Percentiles rank a stretch among this genome's conserved stretches.
Evolutionary conservation across 306 rosid genomes (phyloP).

Genomic region (Prinsepia uniflora): DNA sequence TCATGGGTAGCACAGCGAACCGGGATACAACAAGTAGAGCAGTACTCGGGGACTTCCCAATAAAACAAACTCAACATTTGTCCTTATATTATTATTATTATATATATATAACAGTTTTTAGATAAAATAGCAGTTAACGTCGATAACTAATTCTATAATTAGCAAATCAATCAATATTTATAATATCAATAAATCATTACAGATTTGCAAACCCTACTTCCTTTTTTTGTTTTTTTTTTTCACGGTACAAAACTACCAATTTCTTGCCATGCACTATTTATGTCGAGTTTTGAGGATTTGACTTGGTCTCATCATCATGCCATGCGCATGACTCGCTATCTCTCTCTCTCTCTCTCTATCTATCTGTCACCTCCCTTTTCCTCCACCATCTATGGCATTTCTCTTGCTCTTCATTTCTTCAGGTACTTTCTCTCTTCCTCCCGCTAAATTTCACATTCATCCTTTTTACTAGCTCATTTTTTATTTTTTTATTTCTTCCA

Average conservation of each 20-base stretch:
- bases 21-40: no score
- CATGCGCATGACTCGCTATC: background rate
- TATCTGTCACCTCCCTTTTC: constrained; percentile 13
- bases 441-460: background rate
- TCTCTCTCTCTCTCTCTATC: constrained; percentile 10
- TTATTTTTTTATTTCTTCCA: background rate
- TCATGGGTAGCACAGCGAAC: no score
- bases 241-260: background rate
- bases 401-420: constrained; percentile 19
- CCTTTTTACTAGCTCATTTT: constrained; percentile 2
- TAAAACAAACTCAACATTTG: no score
- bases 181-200: no score
- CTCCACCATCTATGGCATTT: constrained; percentile 30
- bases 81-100: no score
- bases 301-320: background rate
- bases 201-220: no score
- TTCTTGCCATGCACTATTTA: background rate
- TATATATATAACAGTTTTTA: no score
- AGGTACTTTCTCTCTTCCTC: constrained; percentile 37
- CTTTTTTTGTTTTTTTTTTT: no score
- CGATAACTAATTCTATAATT: no score
- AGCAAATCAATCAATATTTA: no score
- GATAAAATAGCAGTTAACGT: no score
- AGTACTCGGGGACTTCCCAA: no score
- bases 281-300: background rate